Evolutionary conservation across 805 yeast genomes (phyloP).

Genomic region (Yamadazyma insecticola): DNA sequence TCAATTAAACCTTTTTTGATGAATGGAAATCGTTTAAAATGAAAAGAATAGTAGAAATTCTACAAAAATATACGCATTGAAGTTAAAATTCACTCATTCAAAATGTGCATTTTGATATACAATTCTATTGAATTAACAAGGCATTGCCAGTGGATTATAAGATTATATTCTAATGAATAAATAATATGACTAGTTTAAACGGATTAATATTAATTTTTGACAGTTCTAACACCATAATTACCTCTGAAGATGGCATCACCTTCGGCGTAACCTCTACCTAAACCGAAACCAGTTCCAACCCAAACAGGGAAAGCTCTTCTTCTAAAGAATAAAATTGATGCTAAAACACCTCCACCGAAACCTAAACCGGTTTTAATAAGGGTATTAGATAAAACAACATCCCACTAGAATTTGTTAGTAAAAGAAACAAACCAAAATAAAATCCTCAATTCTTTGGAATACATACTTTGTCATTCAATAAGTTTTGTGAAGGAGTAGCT

Average conservation of each 20-base stretch:
- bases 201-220: constrained; percentile 28
- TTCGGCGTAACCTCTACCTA: constrained; percentile 97
- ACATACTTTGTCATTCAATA: constrained; percentile 51
- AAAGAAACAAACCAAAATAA: background rate
- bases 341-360: constrained; percentile 92
- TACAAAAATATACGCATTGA: constrained; percentile 3
- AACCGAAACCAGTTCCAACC: constrained; percentile 95
- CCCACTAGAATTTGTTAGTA: constrained; percentile 54
- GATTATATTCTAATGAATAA: no score
- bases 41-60: background rate
- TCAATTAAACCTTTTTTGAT: no score
- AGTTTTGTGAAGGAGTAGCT: constrained; percentile 48
- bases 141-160: no score
- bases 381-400: constrained; percentile 89
- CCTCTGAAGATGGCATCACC: constrained; percentile 96
- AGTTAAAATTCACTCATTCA: no score
- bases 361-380: constrained; percentile 95
- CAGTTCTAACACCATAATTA: constrained; percentile 67
- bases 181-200: no score
- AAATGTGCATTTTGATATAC: no score
- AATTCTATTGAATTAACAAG: no score
- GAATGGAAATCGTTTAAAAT: no score
- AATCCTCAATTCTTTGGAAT: background rate
- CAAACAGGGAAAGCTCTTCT: constrained; percentile 98
- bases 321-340: constrained; percentile 83